Conservation (phyloP, 257 asterid genomes). For the Eustoma russellianum region DNA sequence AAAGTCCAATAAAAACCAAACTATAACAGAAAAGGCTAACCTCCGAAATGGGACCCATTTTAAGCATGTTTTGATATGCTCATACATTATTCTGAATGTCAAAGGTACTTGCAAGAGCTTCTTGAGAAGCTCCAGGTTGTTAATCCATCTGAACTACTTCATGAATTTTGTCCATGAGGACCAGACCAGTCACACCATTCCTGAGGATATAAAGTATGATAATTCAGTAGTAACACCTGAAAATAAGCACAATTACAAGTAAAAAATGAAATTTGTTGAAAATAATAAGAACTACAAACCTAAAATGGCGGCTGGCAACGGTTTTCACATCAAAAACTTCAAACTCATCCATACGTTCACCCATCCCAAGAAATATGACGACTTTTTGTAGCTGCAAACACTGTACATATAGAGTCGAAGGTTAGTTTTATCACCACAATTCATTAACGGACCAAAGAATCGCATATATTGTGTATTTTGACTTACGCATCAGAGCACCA, state of each 20-base stretch:
- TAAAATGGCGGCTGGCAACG: slow-evolving; percentile 87
- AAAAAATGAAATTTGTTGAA: slow-evolving; percentile 1
- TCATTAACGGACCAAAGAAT: too few species aligned
- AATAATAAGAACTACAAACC: slow-evolving; percentile 33
- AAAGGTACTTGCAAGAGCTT: slow-evolving; percentile 83
- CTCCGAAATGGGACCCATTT: slow-evolving; percentile 89
- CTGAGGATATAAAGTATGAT: slow-evolving; percentile 16
- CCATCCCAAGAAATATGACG: slow-evolving; percentile 89
- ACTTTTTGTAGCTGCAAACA: slow-evolving; percentile 80
- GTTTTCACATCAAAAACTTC: slow-evolving; percentile 93
- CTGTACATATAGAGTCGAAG: not conserved
- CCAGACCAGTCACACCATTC: slow-evolving; percentile 98
- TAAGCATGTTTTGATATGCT: slow-evolving; percentile 72
- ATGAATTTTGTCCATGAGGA: slow-evolving; percentile 84
- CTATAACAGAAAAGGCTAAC: slow-evolving; percentile 21
- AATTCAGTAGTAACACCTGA: not conserved
- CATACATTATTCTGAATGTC: slow-evolving; percentile 82
- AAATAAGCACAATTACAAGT: not conserved
- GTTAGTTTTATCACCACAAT: too few species aligned
- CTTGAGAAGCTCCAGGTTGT: slow-evolving; percentile 91
- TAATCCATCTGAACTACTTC: slow-evolving; percentile 93
- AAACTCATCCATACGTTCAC: slow-evolving; percentile 95
- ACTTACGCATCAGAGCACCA: slow-evolving; percentile 98
- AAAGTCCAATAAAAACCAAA: slow-evolving; percentile 9
- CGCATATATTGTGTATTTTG: not conserved